Base-by-base conservation (phyloP, 345 rosid genomes). In the Syzygium grande region DNA sequence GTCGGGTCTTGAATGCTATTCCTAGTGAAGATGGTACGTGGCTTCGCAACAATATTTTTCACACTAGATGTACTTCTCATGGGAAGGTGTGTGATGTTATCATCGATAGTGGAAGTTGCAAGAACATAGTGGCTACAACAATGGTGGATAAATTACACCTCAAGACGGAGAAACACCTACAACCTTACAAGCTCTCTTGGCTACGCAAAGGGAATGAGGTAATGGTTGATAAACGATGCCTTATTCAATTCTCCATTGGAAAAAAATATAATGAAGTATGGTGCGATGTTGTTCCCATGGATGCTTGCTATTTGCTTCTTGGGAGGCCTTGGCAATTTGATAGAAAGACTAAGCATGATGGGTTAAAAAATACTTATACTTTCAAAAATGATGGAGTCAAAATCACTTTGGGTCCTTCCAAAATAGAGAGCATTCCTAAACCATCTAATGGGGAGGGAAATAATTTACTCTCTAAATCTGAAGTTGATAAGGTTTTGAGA, bases 81-180 rank as follows among this genome's bases (percentile, higher is more conserved):
- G 34, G 54, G n/a, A 61, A 61, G 34, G 17, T n/a, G 34, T 61
- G 34, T n/a, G 29, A 61, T n/a, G 73, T n/a, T 7, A n/a, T 61
- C 9, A 61, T 13, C 0, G 2, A 61, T 0, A 1, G 38, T n/a
- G 73, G 73, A 61, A 58, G 29, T 5, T 0, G 0, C 0, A 0
- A 58, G 65, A 58, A 58, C 29, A 25, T 58, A 58, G 15, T 25
- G 15, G 1, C 2, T 58, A 58, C 65, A 25, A 58, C 15, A 25
- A 58, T 58, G 65, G 65, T 25, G 30, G 30, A 58, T 58, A 58
- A 58, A 14, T 58, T 58, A 3, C 30, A 58, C 14, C 65, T 58
- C 30, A 25, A 58, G 65, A 58, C 5, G 30, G 65, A 58, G 65
- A 58, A 25, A 58, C 27, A n/a, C 30, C 30, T 1, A 0, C 29